phyloP scores from a whole-genome alignment of 345 rosid genomes.

The Angophora floribunda region DNA sequence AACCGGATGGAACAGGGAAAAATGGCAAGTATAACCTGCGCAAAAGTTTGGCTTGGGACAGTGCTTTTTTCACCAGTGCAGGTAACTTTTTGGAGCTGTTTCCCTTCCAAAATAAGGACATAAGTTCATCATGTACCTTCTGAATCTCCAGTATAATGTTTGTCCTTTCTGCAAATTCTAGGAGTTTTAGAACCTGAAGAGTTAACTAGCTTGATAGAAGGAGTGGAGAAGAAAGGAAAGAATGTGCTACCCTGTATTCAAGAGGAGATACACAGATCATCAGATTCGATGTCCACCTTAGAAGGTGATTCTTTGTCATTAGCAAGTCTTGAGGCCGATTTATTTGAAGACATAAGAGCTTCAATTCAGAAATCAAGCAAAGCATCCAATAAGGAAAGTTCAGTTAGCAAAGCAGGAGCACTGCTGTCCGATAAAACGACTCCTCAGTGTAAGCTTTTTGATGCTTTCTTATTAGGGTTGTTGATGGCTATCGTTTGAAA shows the following conservation, averaged over 20 bases:
- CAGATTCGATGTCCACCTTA: slow-evolving; percentile 68
- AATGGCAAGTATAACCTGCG: slow-evolving; percentile 56
- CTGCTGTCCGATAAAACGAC: slow-evolving; percentile 8
- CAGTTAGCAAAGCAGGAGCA: slow-evolving; percentile 16
- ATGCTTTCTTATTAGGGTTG: not conserved
- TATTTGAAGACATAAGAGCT: slow-evolving; percentile 73
- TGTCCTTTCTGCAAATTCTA: slow-evolving; percentile 2
- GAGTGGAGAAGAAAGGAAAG: slow-evolving; percentile 23
- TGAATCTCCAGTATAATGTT: not conserved
- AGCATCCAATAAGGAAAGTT: slow-evolving; percentile 12
- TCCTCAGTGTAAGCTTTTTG: slow-evolving; percentile 34
- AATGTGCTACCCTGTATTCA: slow-evolving; percentile 43
- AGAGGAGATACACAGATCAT: slow-evolving; percentile 63
- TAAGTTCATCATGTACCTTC: not conserved
- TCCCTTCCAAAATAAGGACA: not conserved
- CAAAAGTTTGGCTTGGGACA: slow-evolving; percentile 94
- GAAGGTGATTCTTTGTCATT: slow-evolving; percentile 52
- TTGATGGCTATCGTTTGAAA: not conserved
- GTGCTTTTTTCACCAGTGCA: slow-evolving; percentile 88
- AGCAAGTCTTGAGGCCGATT: slow-evolving; percentile 37
- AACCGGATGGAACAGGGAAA: slow-evolving; percentile 20
- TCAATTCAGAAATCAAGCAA: slow-evolving; percentile 56
- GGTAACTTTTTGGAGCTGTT: slow-evolving; percentile 21
- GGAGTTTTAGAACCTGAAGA: slow-evolving; percentile 90
- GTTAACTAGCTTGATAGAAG: slow-evolving; percentile 63